phyloP scores from a whole-genome alignment of 2,329 filamentous ascomycete species.

The Beauveria rudraprayagi region DNA sequence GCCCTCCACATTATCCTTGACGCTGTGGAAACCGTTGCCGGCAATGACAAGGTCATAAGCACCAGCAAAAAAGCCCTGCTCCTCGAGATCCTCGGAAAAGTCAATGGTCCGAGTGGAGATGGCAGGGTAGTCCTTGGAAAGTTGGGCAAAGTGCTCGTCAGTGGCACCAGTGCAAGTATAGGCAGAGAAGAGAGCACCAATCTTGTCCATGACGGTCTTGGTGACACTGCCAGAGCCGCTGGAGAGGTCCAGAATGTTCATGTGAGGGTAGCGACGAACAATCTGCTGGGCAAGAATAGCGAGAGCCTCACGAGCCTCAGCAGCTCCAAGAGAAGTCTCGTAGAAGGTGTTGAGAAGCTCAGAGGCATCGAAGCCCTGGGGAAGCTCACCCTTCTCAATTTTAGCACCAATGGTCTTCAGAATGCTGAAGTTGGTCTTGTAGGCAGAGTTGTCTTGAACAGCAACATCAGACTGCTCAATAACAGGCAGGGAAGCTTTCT shows the following conservation, averaged over 20 bases:
- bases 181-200: conserved; percentile 6
- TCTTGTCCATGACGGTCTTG: conserved; percentile 7
- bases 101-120: conserved; percentile 10
- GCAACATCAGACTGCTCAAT: background rate
- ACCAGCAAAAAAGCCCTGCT: conserved; percentile 10
- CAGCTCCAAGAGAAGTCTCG: conserved; percentile 3
- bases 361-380: background rate
- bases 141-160: conserved; percentile 8
- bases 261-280: conserved; percentile 11
- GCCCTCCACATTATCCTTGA: background rate
- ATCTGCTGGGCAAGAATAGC: conserved; percentile 10
- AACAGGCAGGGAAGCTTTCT: background rate
- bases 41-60: conserved; percentile 12
- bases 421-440: conserved; percentile 3
- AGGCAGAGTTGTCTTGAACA: conserved; percentile 2
- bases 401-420: conserved; percentile 7
- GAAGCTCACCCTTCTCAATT: conserved; percentile 6
- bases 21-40: conserved; percentile 5
- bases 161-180: conserved; percentile 12
- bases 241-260: conserved; percentile 12
- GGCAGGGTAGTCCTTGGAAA: background rate
- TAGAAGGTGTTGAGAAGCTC: conserved; percentile 10
- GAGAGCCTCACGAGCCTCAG: conserved; percentile 4
- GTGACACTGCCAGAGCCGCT: conserved; percentile 10
- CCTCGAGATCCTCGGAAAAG: conserved; percentile 2